Percentiles rank a stretch among this genome's conserved stretches.
These are phyloP conservation scores for Boletus edulis DNA, from an alignment of 768 basidiomycete species.

Conservation along the genomic window DNA sequence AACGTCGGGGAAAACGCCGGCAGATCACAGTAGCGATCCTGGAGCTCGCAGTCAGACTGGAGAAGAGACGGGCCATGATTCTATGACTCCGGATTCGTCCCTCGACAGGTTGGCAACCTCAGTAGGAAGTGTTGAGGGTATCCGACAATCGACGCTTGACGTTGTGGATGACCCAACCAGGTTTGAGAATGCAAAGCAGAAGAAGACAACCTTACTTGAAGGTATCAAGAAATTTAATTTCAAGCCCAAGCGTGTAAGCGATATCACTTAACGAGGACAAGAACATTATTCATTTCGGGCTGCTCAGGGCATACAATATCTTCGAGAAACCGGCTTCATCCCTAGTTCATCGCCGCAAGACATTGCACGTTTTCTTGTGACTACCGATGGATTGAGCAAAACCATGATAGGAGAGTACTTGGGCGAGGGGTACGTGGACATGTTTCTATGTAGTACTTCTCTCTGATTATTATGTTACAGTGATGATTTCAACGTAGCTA, in stretches of 20 bases:
- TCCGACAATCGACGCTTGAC: constrained; percentile 74
- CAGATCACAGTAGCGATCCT: constrained; percentile 36
- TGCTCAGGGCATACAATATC: constrained; percentile 79
- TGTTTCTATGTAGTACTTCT: neutral
- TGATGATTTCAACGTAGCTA: constrained; percentile 84
- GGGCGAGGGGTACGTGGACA: constrained; percentile 80
- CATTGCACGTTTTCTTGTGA: constrained; percentile 80
- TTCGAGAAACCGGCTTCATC: constrained; percentile 88
- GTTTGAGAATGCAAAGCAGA: constrained; percentile 95
- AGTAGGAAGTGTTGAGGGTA: constrained; percentile 48
- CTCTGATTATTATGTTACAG: constrained; percentile 39
- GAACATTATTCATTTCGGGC: neutral
- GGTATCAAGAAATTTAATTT: constrained; percentile 98
- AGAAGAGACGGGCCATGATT: constrained; percentile 55
- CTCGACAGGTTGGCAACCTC: constrained; percentile 51
- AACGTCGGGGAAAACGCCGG: constrained; percentile 36
- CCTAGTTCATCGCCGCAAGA: constrained; percentile 65
- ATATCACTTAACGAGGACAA: neutral
- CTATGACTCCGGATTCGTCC: constrained; percentile 54
- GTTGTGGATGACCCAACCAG: constrained; percentile 83
- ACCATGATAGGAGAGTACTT: constrained; percentile 97
- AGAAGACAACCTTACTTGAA: constrained; percentile 91
- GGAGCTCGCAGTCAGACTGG: constrained; percentile 44
- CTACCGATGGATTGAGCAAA: constrained; percentile 92
- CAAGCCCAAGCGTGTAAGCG: constrained; percentile 90